A percentile compares a stretch with the other conserved stretches of the same genome.
phyloP scores from a whole-genome alignment of 441 rosid species.

The Jatropha podagrica region DNA sequence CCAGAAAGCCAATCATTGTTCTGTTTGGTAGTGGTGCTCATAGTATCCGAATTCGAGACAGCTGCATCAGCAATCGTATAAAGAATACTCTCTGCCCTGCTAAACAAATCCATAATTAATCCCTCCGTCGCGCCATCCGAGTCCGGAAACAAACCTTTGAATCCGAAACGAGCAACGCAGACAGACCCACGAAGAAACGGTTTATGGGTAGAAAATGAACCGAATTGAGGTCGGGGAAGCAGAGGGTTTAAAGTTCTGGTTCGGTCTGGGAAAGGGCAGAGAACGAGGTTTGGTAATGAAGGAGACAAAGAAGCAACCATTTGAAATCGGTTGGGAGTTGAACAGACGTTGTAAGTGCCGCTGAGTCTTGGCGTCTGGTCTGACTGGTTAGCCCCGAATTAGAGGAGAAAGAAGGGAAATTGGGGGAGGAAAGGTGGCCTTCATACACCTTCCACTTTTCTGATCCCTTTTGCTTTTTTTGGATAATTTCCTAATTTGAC shows the following conservation, averaged over 20 bases:
- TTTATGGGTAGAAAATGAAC: slow-evolving; percentile 23
- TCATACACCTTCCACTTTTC: too few relatives aligned
- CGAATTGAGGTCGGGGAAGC: slow-evolving; percentile 39
- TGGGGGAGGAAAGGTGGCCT: too few relatives aligned
- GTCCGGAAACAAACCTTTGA: slow-evolving; percentile 51
- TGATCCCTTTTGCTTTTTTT: too few relatives aligned
- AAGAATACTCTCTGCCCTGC: slow-evolving; percentile 49
- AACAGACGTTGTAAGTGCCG: too few relatives aligned
- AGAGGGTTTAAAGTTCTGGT: slow-evolving; percentile 30
- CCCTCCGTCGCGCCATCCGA: slow-evolving; percentile 41
- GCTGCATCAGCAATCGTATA: slow-evolving; percentile 83
- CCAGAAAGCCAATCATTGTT: slow-evolving; percentile 87
- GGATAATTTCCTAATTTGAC: too few relatives aligned
- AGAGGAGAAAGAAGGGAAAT: too few relatives aligned
- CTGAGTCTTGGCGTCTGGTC: too few relatives aligned
- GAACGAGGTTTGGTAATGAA: slow-evolving; percentile 32
- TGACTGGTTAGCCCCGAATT: too few relatives aligned
- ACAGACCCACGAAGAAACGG: slow-evolving; percentile 49
- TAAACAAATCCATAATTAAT: slow-evolving; percentile 44
- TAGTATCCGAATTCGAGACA: slow-evolving; percentile 61
- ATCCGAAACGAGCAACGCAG: slow-evolving; percentile 62
- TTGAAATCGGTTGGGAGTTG: not conserved
- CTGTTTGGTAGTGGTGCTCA: slow-evolving; percentile 46
- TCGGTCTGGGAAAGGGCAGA: slow-evolving; percentile 39
- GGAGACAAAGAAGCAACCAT: slow-evolving; percentile 52